Evolutionary conservation across 1,139 yeast species (phyloP), one percentile per base, ranked within the genome.

Genomic region (Saccharomyces hybrid): DNA sequence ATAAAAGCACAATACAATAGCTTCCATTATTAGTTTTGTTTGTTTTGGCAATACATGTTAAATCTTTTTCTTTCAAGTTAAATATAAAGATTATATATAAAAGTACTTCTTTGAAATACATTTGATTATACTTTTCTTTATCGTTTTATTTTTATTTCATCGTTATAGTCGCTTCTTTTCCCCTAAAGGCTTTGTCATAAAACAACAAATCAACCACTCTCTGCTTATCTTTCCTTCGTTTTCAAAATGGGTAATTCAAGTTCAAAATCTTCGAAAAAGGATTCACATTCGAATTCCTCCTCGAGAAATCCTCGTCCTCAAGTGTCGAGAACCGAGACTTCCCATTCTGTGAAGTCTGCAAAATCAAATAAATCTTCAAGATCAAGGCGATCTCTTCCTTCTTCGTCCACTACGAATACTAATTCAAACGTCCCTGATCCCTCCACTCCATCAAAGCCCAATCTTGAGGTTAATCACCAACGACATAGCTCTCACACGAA

Each of bases 271-370:
- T 47, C 49, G 7, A 27, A 47, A n/a, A 25, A 47, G 34, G 25
- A 8, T 38, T 20, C 44, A 38, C 26, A 20, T 38, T 38, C 44
- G 25, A 38, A 25, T 13, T 20, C 44, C 26, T 49, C 55, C 11
- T 50, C 50, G 27, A 46, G 52, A 16, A n/a, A 14, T 16, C 53
- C 26, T 41, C 48, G 51, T n/a, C 59, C 61, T 4, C 53, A 53
- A 14, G 51, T 59, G 13, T 47, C 57, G 23, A 54, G 60, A 32
- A 53, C 55, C n/a, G 60, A 57, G 28, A 60, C 62, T 5, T 38
- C 56, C n/a, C 61, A 59, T 47, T 59, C 61, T n/a, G 54, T 34
- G 8, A 58, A 51, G 47, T 56, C 59, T 9, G 49, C 48, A 3
- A 53, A 54, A 50, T 58, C 61, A 25, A 32, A 38, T 20, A 38